Percentiles rank a stretch among this genome's conserved stretches.
Conservation (phyloP, 306 rosid species). For the Quercus wislizeni region DNA sequence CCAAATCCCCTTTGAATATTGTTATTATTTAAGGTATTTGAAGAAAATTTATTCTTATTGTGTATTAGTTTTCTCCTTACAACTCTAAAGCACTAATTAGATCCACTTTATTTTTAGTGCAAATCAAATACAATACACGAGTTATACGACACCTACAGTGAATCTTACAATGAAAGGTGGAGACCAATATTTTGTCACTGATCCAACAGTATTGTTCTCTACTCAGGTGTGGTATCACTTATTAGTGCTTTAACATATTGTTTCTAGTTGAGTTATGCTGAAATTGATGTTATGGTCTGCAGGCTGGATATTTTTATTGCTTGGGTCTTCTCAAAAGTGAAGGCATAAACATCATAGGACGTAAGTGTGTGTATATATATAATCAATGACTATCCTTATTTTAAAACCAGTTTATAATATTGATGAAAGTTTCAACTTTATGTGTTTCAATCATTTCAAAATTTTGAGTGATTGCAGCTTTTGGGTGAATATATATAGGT, state of each 20-base stretch:
- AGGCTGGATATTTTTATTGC: constrained; percentile 49
- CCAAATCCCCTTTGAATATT: constrained; percentile 68
- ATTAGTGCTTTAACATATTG: background rate
- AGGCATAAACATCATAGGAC: constrained; percentile 72
- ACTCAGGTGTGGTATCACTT: constrained; percentile 23
- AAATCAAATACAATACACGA: constrained; percentile 7
- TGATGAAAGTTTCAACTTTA: background rate
- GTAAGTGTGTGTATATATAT: constrained; percentile 47
- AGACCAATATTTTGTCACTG: constrained; percentile 33
- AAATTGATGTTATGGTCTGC: constrained; percentile 27
- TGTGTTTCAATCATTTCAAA: background rate
- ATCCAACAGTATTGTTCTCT: constrained; percentile 25
- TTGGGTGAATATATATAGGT: no score
- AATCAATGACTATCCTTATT: background rate
- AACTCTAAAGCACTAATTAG: constrained; percentile 21
- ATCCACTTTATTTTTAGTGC: constrained; percentile 41
- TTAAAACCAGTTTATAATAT: no score
- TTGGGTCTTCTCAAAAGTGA: constrained; percentile 58
- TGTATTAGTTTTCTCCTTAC: background rate
- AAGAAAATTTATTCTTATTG: background rate
- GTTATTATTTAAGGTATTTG: constrained; percentile 59
- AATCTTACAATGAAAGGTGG: constrained; percentile 85
- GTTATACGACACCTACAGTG: constrained; percentile 26
- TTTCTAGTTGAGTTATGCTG: background rate
- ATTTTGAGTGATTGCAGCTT: no score